Conservation (phyloP, 495 filamentous ascomycete genomes). For the Haplographium delicatum region DNA sequence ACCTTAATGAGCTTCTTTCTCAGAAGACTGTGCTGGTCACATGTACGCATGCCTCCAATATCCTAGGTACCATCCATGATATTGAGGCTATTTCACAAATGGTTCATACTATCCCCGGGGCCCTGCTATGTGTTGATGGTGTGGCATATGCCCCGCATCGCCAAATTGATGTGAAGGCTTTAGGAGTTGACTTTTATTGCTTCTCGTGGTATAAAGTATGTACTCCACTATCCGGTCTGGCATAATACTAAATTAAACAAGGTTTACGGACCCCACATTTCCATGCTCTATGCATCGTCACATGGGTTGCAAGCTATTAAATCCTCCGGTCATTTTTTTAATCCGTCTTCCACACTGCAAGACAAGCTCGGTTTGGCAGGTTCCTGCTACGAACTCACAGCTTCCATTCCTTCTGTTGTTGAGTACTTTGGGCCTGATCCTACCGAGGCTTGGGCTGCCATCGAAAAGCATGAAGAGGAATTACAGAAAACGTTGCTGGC, state of each 20-base stretch:
- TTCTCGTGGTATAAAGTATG: slow-evolving; percentile 68
- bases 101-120: slow-evolving; percentile 42
- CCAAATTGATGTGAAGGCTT: slow-evolving; percentile 54
- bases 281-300: slow-evolving; percentile 57
- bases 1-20: slow-evolving; percentile 50
- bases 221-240: neutral
- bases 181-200: slow-evolving; percentile 70
- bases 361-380: slow-evolving; percentile 62
- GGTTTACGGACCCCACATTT: slow-evolving; percentile 68
- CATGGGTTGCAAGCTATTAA: slow-evolving; percentile 42
- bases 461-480: slow-evolving; percentile 52
- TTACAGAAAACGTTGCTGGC: slow-evolving; percentile 52
- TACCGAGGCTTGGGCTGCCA: slow-evolving; percentile 41
- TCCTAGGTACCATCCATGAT: slow-evolving; percentile 64
- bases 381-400: slow-evolving; percentile 60
- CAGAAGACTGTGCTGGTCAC: slow-evolving; percentile 58
- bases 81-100: slow-evolving; percentile 48
- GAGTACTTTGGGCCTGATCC: slow-evolving; percentile 44
- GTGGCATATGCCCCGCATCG: slow-evolving; percentile 70
- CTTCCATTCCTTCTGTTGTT: slow-evolving; percentile 50
- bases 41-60: slow-evolving; percentile 65
- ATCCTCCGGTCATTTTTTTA: slow-evolving; percentile 64
- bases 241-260: slow-evolving; percentile 11
- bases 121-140: slow-evolving; percentile 49
- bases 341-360: slow-evolving; percentile 48